phyloP scores from a whole-genome alignment of 768 basidiomycete species.

The Boletus rubescentipes region DNA sequence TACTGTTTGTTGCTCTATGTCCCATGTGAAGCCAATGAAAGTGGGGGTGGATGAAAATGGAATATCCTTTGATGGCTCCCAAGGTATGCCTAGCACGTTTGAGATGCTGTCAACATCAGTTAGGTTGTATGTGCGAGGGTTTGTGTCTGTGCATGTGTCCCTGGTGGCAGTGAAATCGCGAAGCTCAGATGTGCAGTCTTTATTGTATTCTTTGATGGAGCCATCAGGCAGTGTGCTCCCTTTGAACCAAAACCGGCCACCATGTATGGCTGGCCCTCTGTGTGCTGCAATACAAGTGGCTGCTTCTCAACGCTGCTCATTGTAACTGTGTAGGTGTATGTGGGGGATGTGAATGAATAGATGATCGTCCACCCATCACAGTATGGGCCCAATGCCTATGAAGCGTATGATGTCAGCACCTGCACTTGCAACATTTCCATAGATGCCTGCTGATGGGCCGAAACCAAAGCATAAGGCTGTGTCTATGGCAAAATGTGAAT shows the following conservation, averaged over 20 bases:
- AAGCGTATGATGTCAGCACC: conserved; percentile 13
- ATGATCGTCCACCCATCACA: conserved; percentile 33
- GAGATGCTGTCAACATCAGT: background rate
- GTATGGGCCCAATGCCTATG: conserved; percentile 23
- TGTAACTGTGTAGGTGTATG: accelerated
- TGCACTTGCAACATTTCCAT: conserved; percentile 28
- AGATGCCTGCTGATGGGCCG: conserved; percentile 19
- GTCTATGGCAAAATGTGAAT: conserved; percentile 4
- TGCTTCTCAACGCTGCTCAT: accelerated
- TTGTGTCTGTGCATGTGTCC: no score
- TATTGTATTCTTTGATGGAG: no score
- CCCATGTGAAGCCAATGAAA: conserved; percentile 31
- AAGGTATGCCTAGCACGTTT: background rate
- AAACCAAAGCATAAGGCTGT: conserved; percentile 31
- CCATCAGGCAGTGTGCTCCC: background rate
- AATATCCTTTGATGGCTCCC: background rate
- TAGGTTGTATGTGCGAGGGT: background rate
- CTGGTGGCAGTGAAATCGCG: no score
- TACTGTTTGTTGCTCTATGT: background rate
- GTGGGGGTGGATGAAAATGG: background rate
- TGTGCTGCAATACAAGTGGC: no score
- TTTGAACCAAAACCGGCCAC: background rate
- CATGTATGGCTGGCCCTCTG: background rate
- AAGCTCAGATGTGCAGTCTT: no score
- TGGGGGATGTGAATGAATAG: conserved; percentile 18